Base-by-base conservation (phyloP, 2,329 filamentous ascomycete species). In the Calonectria hongkongensis region DNA sequence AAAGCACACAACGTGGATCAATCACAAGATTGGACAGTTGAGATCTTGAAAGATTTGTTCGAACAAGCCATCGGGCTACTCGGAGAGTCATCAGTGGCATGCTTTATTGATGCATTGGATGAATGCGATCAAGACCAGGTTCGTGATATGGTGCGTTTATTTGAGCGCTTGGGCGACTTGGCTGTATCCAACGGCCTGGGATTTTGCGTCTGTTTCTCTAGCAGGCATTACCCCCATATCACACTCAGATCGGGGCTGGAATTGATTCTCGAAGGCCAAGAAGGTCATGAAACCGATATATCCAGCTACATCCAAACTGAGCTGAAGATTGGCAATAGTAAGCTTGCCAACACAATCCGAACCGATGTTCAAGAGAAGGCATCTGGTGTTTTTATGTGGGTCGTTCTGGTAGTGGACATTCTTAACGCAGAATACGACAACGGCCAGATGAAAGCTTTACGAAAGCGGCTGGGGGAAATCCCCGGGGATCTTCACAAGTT, bases 161-260 rank as follows among this genome's bases (percentile, higher is more conserved):
- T 89, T 1, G 83, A 88, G 47, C 69, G 79, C 0, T 47, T 89
- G 0, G 81, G 83, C 0, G 74, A 84, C 3, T 12, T 77, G 0
- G 81, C 83, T 2, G 48, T 77, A 0, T 51, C 70, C 2, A 70
- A 33, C 0, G 60, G 65, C 0, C 51, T 78, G 0, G 5, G 33
- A 0, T 75, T 89, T 0, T 79, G 72, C 0, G 75, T 87, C 0
- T 88, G 85, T 63, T 84, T 89, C 4, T 87, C 87, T 0, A 89
- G 87, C 62, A 81, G 89, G 0, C 86, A 88, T 39, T 89, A 88
- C 25, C 87, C 88, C 0, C 69, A 85, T 7, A 84, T 89, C 30
- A 81, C 66, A 0, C 77, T 86, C 1, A 25, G 36, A 5, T 77
- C 75, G 0, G 82, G 83, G 1, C 65, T 82, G 0, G 27, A 71